phyloP scores from a whole-genome alignment of 371 early-diverging fungal genomes.

The Mortierella polycephala region DNA sequence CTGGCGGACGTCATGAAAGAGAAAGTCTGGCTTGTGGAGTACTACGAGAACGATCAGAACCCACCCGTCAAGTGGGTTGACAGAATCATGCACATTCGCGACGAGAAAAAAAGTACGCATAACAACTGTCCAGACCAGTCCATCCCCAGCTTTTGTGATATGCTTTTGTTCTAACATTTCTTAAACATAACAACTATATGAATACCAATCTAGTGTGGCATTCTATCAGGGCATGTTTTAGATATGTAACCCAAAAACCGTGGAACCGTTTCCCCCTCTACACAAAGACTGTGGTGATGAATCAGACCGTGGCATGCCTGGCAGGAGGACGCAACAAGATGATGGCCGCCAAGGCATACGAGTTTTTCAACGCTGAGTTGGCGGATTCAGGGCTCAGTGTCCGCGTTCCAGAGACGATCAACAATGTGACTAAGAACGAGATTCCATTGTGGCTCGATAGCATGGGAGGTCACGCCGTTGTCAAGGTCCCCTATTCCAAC shows the following conservation, averaged over 20 bases:
- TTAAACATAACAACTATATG: neutral
- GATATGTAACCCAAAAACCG: constrained; percentile 93
- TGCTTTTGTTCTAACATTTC: neutral
- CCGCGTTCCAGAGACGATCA: constrained; percentile 92
- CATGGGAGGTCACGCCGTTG: constrained; percentile 93
- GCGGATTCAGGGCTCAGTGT: constrained; percentile 77
- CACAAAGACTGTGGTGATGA: constrained; percentile 87
- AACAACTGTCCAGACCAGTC: too few species aligned
- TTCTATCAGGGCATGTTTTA: constrained; percentile 90
- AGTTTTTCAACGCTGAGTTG: constrained; percentile 88
- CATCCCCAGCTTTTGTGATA: too few species aligned
- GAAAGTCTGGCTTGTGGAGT: constrained; percentile 89
- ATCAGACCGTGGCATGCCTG: constrained; percentile 88
- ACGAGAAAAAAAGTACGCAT: constrained; percentile 65
- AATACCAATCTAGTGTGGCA: constrained; percentile 72
- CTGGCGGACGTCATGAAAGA: constrained; percentile 88
- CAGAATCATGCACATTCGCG: constrained; percentile 80
- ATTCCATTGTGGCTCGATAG: constrained; percentile 88
- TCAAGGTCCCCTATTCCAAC: constrained; percentile 94
- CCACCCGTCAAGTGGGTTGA: constrained; percentile 89
- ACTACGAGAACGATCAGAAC: constrained; percentile 77
- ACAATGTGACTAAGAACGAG: constrained; percentile 87
- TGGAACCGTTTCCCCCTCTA: constrained; percentile 92
- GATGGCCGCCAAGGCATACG: constrained; percentile 96
- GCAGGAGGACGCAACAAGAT: constrained; percentile 96